A percentile compares a stretch with the other conserved stretches of the same genome.
Evolutionary conservation across 306 rosid species (phyloP).

Genomic region (Prunus salicina): DNA sequence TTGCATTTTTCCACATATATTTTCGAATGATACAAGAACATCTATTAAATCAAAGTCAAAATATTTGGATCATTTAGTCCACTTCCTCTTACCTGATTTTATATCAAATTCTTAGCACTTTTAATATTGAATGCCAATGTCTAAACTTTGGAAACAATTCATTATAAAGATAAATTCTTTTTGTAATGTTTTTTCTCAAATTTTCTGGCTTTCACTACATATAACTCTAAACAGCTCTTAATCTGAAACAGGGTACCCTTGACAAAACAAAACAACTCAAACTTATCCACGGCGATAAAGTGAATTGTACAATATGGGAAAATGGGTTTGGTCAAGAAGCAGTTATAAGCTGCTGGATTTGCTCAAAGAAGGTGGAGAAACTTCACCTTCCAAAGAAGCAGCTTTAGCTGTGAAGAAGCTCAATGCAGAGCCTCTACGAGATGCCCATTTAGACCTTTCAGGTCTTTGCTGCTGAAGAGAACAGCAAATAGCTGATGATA

Average conservation of each 20-base stretch:
- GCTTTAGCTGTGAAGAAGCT: conserved; percentile 50
- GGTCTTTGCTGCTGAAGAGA: conserved; percentile 28
- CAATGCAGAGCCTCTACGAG: conserved; percentile 31
- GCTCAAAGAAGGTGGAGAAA: conserved; percentile 1
- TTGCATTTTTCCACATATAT: neutral
- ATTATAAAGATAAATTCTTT: neutral
- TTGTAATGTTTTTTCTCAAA: no score
- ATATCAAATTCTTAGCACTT: no score
- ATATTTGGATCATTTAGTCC: neutral
- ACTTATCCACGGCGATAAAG: neutral
- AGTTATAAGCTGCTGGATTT: conserved; percentile 11
- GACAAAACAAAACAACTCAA: neutral
- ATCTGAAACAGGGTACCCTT: neutral
- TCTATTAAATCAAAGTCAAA: neutral
- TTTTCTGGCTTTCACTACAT: neutral
- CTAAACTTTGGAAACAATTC: no score
- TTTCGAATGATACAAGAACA: neutral
- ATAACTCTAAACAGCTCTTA: neutral
- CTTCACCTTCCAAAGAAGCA: conserved; percentile 75
- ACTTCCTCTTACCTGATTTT: no score
- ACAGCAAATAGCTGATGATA: conserved; percentile 17
- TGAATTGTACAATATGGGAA: neutral
- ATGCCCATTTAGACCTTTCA: conserved; percentile 36
- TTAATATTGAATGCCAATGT: no score
- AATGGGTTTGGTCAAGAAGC: conserved; percentile 1